phyloP scores from a whole-genome alignment of 2,329 filamentous ascomycete genomes.

The Tolypocladium album region DNA sequence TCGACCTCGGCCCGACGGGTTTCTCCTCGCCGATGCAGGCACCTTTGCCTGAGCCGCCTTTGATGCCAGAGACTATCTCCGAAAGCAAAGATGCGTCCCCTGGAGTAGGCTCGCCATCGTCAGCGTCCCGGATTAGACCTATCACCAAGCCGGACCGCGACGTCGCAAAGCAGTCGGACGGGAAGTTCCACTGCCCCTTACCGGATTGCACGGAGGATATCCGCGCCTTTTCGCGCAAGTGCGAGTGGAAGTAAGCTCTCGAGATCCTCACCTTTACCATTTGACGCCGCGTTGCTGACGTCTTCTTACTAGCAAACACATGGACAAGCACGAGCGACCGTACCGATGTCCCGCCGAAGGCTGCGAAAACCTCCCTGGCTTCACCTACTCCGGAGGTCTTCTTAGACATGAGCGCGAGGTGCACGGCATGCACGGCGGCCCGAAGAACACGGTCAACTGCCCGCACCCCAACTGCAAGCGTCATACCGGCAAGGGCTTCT shows the following conservation, averaged over 20 bases:
- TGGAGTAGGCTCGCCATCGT: slow-evolving; percentile 18
- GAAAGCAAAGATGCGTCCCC: slow-evolving; percentile 24
- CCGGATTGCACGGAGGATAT: slow-evolving; percentile 55
- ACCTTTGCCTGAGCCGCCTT: slow-evolving; percentile 16
- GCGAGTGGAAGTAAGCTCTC: slow-evolving; percentile 79
- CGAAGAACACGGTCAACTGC: slow-evolving; percentile 79
- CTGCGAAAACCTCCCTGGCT: slow-evolving; percentile 85
- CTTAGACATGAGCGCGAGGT: slow-evolving; percentile 88
- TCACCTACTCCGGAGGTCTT: slow-evolving; percentile 88
- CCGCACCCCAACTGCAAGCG: slow-evolving; percentile 83
- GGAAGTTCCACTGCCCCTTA: slow-evolving; percentile 68
- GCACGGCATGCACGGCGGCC: slow-evolving; percentile 79
- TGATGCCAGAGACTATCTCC: slow-evolving; percentile 19
- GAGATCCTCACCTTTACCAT: rapidly evolving
- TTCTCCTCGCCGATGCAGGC: slow-evolving; percentile 25
- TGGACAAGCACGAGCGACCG: slow-evolving; percentile 94
- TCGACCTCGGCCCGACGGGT: slow-evolving; percentile 23
- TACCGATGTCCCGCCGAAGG: slow-evolving; percentile 77
- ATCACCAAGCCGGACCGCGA: slow-evolving; percentile 50
- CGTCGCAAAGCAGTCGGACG: slow-evolving; percentile 52
- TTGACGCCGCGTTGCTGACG: neutral
- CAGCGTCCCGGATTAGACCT: slow-evolving; percentile 32
- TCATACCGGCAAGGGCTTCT: slow-evolving; percentile 80
- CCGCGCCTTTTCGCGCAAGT: slow-evolving; percentile 66
- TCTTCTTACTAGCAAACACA: slow-evolving; percentile 62